Percentiles rank a stretch among this genome's conserved stretches.
These are phyloP conservation scores for Eucalyptus marginata DNA, from an alignment of 345 rosid genomes.

Conservation along the genomic window DNA sequence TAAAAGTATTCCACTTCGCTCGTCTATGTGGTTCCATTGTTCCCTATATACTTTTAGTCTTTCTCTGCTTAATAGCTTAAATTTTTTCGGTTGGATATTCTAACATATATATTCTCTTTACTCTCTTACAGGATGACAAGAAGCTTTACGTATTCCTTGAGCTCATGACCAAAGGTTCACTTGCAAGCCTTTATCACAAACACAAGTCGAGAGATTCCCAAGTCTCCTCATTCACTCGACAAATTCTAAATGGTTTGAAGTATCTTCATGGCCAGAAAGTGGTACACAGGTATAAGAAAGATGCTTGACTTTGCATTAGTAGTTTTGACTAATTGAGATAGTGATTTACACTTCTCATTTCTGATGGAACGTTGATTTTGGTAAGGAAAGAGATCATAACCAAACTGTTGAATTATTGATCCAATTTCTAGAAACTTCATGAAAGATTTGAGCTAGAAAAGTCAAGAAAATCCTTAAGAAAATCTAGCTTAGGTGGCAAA, in stretches of 20 bases:
- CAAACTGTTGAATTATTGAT: too few species aligned
- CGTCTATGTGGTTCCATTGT: not conserved
- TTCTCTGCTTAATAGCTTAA: not conserved
- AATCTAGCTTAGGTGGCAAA: too few species aligned
- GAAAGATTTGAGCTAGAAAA: too few species aligned
- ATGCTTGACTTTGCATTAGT: not conserved
- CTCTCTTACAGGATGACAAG: not conserved
- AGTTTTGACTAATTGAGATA: not conserved
- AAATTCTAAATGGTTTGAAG: constrained; percentile 53
- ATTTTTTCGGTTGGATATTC: not conserved
- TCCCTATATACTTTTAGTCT: not conserved
- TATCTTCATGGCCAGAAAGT: constrained; percentile 67
- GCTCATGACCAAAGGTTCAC: not conserved
- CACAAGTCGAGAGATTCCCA: not conserved
- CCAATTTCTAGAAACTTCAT: too few species aligned
- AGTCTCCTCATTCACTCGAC: not conserved
- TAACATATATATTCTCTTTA: not conserved
- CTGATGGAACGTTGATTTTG: too few species aligned
- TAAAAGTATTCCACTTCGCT: not conserved
- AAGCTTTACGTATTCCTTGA: not conserved
- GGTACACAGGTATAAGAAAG: constrained; percentile 12
- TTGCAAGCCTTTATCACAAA: not conserved
- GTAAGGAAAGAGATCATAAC: not conserved
- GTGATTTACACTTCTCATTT: not conserved
- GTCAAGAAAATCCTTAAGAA: too few species aligned